A percentile compares a stretch with the other conserved stretches of the same genome.
phyloP scores from a whole-genome alignment of 768 basidiomycete species.

The Leccinellum albellum region DNA sequence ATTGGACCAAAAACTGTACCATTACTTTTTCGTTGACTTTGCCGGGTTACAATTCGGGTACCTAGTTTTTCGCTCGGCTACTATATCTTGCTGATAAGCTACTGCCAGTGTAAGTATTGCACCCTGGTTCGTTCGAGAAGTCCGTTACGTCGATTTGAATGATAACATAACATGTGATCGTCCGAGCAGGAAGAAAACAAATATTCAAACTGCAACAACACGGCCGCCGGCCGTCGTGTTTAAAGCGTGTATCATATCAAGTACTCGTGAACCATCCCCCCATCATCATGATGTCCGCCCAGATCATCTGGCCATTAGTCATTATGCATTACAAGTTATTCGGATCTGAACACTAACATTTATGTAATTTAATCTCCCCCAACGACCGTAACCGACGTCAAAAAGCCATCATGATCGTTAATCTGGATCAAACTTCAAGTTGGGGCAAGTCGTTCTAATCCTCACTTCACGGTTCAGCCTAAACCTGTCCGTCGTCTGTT shows the following conservation, averaged over 20 bases:
- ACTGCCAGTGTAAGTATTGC: too few relatives aligned
- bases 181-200: not conserved
- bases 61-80: too few relatives aligned
- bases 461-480: not conserved
- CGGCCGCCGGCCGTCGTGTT: not conserved
- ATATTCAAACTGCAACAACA: not conserved
- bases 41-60: too few relatives aligned
- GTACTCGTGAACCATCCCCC: not conserved
- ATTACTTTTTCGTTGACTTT: too few relatives aligned
- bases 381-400: not conserved
- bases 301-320: not conserved
- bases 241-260: not conserved
- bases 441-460: too few relatives aligned
- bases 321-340: not conserved
- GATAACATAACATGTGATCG: not conserved
- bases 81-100: too few relatives aligned
- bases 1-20: too few relatives aligned
- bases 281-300: not conserved
- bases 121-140: not conserved
- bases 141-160: not conserved
- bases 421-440: not conserved
- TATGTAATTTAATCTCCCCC: not conserved
- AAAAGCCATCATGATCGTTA: not conserved
- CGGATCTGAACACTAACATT: not conserved
- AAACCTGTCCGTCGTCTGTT: not conserved